Evolutionary conservation across 495 filamentous ascomycete genomes (phyloP), one percentile per base, ranked within the genome.

Genomic region (Delitschia confertaspora): DNA sequence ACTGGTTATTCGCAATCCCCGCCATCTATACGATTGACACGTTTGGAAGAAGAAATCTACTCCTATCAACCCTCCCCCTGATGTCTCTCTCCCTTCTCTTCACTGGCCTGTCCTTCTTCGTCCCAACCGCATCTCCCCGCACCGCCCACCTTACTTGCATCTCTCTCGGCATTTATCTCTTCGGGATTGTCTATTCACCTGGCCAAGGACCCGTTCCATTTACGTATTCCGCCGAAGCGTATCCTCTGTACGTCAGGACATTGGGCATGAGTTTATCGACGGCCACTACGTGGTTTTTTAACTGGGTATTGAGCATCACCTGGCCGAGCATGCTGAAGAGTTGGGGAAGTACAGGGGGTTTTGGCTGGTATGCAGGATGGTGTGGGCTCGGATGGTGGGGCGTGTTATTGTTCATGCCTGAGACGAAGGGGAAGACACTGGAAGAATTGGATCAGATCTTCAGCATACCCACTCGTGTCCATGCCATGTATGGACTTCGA

Each of bases 131-230:
- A 16, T 57, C 51, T 35, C 41, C 63, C 53, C 44, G 66, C 58
- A 71, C 47, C 6, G 67, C 67, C 11, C 66, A 65, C 11, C 58
- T 79, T 25, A 76, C 57, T 36, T 79, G 74, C 43, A 76, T 86
- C 8, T 74, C 79, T 0, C 59, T 79, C 3, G 83, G 81, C 3
- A 82, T 85, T 29, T 88, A 85, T 54, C 63, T 91, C 2, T 91
- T 82, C 55, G 80, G 73, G 10, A 68, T 81, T 4, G 73, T 83
- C 17, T 89, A 93, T 62, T 83, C 78, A 0, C 82, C 84, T 1
- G 85, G 85, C 13, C 80, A 83, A 56, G 83, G 85, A 0, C 83
- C 85, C 0, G 85, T 91, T 0, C 83, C 85, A 0, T 88, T 88
- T 56, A 85, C 83, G 1, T 91, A 93, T 57, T 81, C 77, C 3